A percentile compares a stretch with the other conserved stretches of the same genome.
Conservation (phyloP, 108 stramenopile genomes). For the Pseudonitzschia multiseries region DNA sequence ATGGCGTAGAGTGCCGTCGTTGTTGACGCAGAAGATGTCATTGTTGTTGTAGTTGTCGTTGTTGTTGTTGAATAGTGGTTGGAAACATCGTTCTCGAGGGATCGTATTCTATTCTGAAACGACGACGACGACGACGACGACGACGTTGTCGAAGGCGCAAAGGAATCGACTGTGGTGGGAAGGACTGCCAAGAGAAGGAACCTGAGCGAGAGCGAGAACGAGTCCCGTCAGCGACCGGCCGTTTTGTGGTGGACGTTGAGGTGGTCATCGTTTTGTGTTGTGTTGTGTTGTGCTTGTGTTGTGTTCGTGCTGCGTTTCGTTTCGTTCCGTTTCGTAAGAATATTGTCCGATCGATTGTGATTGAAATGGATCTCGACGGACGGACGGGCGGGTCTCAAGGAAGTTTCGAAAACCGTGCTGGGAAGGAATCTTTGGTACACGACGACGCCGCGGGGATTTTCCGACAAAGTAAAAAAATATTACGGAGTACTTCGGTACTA, state of each 20-base stretch:
- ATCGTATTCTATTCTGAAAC: neutral
- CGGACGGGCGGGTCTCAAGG: neutral
- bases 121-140: neutral
- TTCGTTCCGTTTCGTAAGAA: no score
- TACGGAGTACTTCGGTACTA: no score
- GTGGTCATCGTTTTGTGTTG: neutral
- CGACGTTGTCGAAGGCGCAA: slow-evolving; percentile 1
- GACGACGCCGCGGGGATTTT: no score
- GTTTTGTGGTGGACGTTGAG: neutral
- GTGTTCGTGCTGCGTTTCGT: neutral
- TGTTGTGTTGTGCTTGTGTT: neutral
- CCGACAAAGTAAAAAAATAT: no score
- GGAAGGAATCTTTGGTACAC: neutral
- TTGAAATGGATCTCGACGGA: no score
- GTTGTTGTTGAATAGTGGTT: neutral
- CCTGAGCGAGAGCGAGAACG: neutral
- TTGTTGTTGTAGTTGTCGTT: neutral
- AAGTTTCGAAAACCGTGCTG: neutral
- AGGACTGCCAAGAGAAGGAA: neutral
- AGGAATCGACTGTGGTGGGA: slow-evolving; percentile 6
- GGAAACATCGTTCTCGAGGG: neutral
- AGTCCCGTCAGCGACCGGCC: no score
- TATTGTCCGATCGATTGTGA: no score
- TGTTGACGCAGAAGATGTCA: no score
- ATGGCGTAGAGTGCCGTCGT: neutral